Percentiles rank a stretch among this genome's conserved stretches.
Evolutionary conservation across 768 basidiomycete genomes (phyloP).

Genomic region (Lyophyllum decastes): DNA sequence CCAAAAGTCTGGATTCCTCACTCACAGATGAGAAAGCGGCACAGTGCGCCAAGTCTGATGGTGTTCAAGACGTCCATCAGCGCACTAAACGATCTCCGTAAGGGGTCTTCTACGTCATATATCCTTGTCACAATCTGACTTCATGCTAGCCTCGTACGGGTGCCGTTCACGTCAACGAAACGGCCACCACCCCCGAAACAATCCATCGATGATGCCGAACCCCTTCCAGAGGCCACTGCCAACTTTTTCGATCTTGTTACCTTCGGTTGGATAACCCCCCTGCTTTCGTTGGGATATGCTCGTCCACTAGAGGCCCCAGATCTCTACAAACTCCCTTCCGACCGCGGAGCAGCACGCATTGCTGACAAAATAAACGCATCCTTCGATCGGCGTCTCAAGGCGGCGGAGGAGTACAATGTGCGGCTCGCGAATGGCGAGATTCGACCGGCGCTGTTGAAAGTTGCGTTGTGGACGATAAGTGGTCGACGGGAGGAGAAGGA

Average conservation of each 20-base stretch:
- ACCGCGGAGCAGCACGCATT: slow-evolving; percentile 58
- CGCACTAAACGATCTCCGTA: slow-evolving; percentile 15
- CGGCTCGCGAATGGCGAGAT: slow-evolving; percentile 67
- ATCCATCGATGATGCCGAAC: slow-evolving; percentile 59
- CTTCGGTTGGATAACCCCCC: slow-evolving; percentile 75
- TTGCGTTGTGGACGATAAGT: slow-evolving; percentile 60
- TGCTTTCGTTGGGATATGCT: slow-evolving; percentile 75
- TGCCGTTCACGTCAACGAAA: slow-evolving; percentile 41
- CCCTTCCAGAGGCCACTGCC: slow-evolving; percentile 70
- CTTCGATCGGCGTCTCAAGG: slow-evolving; percentile 56
- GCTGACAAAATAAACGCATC: slow-evolving; percentile 64
- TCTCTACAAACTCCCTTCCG: slow-evolving; percentile 74
- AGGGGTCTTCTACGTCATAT: not conserved
- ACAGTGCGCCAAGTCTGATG: not conserved
- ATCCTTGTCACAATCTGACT: not conserved
- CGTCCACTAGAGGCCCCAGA: slow-evolving; percentile 81
- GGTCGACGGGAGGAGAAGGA: slow-evolving; percentile 57
- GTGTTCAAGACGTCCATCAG: not conserved
- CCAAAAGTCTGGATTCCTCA: slow-evolving; percentile 1
- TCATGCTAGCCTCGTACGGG: slow-evolving; percentile 26
- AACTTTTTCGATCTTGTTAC: slow-evolving; percentile 58
- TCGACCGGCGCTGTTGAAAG: slow-evolving; percentile 50
- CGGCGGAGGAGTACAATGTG: slow-evolving; percentile 71
- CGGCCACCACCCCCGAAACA: slow-evolving; percentile 44
- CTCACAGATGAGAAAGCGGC: slow-evolving; percentile 3